Base-by-base conservation (phyloP, 768 basidiomycete species). In the Boletus eberwhitei region DNA sequence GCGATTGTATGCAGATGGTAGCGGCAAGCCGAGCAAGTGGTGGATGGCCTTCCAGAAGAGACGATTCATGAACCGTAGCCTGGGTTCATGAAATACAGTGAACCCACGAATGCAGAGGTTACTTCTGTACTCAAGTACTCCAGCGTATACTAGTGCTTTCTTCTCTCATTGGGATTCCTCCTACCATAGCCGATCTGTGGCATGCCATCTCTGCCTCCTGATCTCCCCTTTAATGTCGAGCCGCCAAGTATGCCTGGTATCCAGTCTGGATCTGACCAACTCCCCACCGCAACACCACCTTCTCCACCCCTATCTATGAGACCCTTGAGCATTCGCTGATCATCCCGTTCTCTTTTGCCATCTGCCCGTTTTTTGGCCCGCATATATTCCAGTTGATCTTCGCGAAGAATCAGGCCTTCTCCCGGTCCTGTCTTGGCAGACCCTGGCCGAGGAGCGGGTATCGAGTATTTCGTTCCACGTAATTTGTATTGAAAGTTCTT, bases 31-130 rank as follows among this genome's bases (percentile, higher is more conserved):
- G 6, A 97, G 90, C 79, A 99, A 99, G 73, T 99, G 97, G 97
- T 99, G 97, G 97, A 96, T 98, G 93, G 90, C 91, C 21, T 99
- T 98, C 85, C 93, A 95, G 73, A 98, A 97, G 82, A 83, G 95
- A 68, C 84, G 91, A 24, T 93, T 93, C 82, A 93, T 93, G 91
- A 91, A 92, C 75, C 86, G 91, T 68, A 92, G 90, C 71, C 71
- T 93, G 69, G 86, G 84, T 54, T 80, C 81, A 66, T 88, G 78
- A 74, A 59, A 46, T 37, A 4, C 24, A 35, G 19, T 24, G 24
- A 45, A 49, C 13, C 9, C 16, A 40, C 6, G 34, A 34, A 39
- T 35, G 37, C 48, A 40, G 48, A 58, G 38, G 41, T 36, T 19
- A 46, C 42, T 35, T 47, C n/a, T 59, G 55, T 57, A 66, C 54